Conservation (phyloP, 2,329 filamentous ascomycete genomes). For the Periconia sp. region DNA sequence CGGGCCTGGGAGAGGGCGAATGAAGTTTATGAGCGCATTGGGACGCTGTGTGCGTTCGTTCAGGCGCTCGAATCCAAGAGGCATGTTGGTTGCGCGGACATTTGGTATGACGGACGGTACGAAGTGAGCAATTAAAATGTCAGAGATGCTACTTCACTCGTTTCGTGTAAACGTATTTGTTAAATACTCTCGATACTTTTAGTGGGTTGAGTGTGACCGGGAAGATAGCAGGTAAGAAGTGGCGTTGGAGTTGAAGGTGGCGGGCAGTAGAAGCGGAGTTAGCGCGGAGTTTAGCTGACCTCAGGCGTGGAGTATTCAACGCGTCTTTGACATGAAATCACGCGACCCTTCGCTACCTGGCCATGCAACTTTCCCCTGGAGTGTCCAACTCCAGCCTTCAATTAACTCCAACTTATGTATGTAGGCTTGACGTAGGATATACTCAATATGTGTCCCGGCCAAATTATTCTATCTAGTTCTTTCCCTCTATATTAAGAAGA, state of each 20-base stretch:
- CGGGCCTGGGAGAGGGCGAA: constrained; percentile 72
- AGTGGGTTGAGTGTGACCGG: too few species aligned
- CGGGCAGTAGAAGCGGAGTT: constrained; percentile 52
- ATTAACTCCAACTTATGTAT: too few species aligned
- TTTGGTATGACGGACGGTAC: not conserved
- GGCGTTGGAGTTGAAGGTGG: constrained; percentile 58
- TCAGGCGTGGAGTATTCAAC: not conserved
- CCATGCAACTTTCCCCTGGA: not conserved
- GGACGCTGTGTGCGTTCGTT: constrained; percentile 75
- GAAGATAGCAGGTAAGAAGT: constrained; percentile 11
- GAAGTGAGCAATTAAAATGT: not conserved
- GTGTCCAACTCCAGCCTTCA: not conserved
- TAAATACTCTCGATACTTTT: too few species aligned
- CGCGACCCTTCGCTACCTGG: not conserved
- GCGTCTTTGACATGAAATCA: not conserved
- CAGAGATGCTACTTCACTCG: too few species aligned
- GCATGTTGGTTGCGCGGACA: constrained; percentile 57
- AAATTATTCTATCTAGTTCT: too few species aligned
- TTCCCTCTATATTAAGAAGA: too few species aligned
- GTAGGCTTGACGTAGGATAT: too few species aligned
- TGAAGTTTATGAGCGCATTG: constrained; percentile 80
- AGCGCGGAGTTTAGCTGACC: not conserved
- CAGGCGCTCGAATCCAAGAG: constrained; percentile 74
- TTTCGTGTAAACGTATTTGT: too few species aligned
- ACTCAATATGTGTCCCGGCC: too few species aligned